These are phyloP conservation scores for Talaromyces liani DNA, from an alignment of 495 filamentous ascomycete genomes.

Conservation along the genomic window DNA sequence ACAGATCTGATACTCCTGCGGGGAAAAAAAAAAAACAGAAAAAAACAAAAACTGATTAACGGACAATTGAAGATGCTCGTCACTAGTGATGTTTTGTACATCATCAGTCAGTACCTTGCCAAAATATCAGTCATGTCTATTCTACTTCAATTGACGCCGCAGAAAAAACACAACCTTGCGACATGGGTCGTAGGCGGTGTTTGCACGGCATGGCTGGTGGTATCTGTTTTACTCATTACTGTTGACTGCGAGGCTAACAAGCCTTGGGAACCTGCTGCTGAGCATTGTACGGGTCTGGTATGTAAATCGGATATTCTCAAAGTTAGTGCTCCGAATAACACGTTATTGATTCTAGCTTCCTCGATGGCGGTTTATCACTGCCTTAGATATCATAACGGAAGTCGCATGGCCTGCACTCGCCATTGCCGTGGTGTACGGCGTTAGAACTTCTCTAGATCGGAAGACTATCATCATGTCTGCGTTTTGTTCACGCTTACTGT, in stretches of 20 bases:
- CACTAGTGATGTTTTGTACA: conserved; percentile 34
- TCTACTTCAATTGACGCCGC: conserved; percentile 39
- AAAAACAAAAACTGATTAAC: not conserved
- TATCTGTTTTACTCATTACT: conserved; percentile 25
- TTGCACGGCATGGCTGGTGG: conserved; percentile 28
- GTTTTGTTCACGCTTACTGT: conserved; percentile 40
- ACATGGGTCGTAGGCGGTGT: conserved; percentile 26
- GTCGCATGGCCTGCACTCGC: conserved; percentile 30
- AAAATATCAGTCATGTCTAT: conserved; percentile 42
- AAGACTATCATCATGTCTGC: conserved; percentile 38
- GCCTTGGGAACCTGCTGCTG: conserved; percentile 29
- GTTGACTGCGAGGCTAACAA: conserved; percentile 31
- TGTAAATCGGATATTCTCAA: not conserved
- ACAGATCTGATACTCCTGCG: not conserved
- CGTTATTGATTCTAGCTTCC: conserved; percentile 17
- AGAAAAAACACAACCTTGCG: conserved; percentile 31
- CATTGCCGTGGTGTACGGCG: conserved; percentile 29
- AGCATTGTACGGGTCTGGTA: conserved; percentile 32
- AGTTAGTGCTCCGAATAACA: not conserved
- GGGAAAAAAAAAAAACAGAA: too few species aligned
- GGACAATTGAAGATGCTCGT: conserved; percentile 22
- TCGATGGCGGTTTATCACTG: conserved; percentile 37
- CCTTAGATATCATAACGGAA: conserved; percentile 37
- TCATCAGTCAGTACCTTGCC: conserved; percentile 35
- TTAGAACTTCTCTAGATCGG: conserved; percentile 30